Evolutionary conservation across 768 basidiomycete genomes (phyloP), one percentile per base, ranked within the genome.

Genomic region (Naganishia vishniacii): DNA sequence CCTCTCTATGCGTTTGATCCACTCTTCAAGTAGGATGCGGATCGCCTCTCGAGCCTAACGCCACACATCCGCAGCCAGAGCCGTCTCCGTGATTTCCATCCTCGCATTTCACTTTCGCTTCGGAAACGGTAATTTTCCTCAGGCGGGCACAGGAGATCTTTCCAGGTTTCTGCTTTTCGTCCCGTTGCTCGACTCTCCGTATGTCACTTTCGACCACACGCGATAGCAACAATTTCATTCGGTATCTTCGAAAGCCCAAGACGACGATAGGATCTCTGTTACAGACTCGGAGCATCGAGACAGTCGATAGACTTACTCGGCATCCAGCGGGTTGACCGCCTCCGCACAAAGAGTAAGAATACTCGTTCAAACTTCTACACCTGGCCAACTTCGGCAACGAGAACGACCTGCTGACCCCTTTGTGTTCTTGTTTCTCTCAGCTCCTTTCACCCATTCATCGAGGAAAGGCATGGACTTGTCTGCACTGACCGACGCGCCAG

Each of bases 301-400:
- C 32, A 15, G n/a, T 34, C 49, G 31, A 51, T 31, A 51, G 20
- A 31, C 49, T 11, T n/a, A 32, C 18, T 51, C 29, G 49, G 49
- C 49, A 51, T 51, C 49, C 49, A 31, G 49, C 49, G 4, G 49
- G 49, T 51, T 51, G 49, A 51, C 31, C 32, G 31, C 16, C 29
- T 46, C n/a, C n/a, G n/a, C n/a, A n/a, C n/a, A n/a, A n/a, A n/a
- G n/a, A n/a, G n/a, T n/a, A n/a, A n/a, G n/a, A n/a, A n/a, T n/a
- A n/a, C n/a, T n/a, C n/a, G n/a, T n/a, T n/a, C n/a, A n/a, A n/a
- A n/a, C n/a, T n/a, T n/a, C n/a, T n/a, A n/a, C n/a, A n/a, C n/a
- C n/a, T n/a, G n/a, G n/a, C n/a, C n/a, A n/a, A n/a, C n/a, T n/a
- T 44, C 42, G 11, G 11, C 42, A 44, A 44, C 42, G 13, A 44